A percentile compares a stretch with the other conserved stretches of the same genome.
Evolutionary conservation across 148 eudicot genomes (phyloP).

Genomic region (Heliosperma pusillum): DNA sequence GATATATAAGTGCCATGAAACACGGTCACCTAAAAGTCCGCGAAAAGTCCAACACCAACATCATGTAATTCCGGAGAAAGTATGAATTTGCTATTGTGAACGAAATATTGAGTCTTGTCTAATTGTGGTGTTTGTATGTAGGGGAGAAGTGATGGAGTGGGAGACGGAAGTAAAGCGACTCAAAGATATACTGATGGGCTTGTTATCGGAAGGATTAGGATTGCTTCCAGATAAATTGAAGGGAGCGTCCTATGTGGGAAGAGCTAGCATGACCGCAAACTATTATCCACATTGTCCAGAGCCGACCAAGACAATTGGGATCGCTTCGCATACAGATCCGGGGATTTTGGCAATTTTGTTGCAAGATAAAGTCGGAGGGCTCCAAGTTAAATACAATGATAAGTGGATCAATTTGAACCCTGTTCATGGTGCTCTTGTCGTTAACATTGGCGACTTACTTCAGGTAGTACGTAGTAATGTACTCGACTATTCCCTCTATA

Average conservation of each 20-base stretch:
- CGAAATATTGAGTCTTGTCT: too few species aligned
- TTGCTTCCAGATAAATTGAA: slow-evolving; percentile 20
- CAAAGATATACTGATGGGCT: slow-evolving; percentile 29
- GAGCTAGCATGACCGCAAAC: slow-evolving; percentile 22
- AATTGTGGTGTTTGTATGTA: neutral
- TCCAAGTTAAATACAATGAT: slow-evolving; percentile 39
- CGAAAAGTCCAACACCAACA: too few species aligned
- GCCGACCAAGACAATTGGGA: slow-evolving; percentile 38
- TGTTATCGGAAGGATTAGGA: slow-evolving; percentile 44
- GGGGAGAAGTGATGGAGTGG: slow-evolving; percentile 41
- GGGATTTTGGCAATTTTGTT: slow-evolving; percentile 36
- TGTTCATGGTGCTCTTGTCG: slow-evolving; percentile 36
- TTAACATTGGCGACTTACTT: slow-evolving; percentile 42
- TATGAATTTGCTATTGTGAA: too few species aligned
- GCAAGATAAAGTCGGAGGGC: slow-evolving; percentile 42
- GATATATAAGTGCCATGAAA: too few species aligned
- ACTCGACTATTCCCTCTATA: too few species aligned
- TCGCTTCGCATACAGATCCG: slow-evolving; percentile 43
- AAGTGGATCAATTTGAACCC: slow-evolving; percentile 45
- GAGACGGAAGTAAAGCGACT: slow-evolving; percentile 30
- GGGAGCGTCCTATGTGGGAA: slow-evolving; percentile 17
- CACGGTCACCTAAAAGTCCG: too few species aligned
- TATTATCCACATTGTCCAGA: slow-evolving; percentile 50
- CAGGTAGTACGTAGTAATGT: too few species aligned
- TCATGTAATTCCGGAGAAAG: too few species aligned